Conservation (phyloP, 495 filamentous ascomycete species). For the Platismatia glauca region DNA sequence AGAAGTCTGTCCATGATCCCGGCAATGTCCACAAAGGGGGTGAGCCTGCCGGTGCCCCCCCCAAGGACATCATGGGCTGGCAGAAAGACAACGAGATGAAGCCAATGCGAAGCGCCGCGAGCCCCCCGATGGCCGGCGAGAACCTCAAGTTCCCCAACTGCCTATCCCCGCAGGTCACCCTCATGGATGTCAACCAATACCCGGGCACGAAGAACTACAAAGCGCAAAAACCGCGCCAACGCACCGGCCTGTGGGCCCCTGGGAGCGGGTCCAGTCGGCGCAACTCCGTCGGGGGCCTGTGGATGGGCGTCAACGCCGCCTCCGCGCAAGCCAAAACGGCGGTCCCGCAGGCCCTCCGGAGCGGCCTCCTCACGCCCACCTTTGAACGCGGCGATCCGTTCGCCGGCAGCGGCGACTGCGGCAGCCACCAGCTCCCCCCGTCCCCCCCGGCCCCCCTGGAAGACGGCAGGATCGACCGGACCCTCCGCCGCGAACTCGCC, state of each 20-base stretch:
- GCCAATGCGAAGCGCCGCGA: constrained; percentile 44
- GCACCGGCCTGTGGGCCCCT: constrained; percentile 38
- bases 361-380: constrained; percentile 24
- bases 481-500: constrained; percentile 41
- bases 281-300: constrained; percentile 47
- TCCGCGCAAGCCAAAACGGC: constrained; percentile 9
- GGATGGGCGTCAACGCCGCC: constrained; percentile 51
- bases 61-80: constrained; percentile 32
- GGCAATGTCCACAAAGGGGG: constrained; percentile 19
- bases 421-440: constrained; percentile 11
- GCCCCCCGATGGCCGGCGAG: constrained; percentile 75
- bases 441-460: constrained; percentile 13
- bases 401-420: neutral
- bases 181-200: constrained; percentile 56
- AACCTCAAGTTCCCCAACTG: constrained; percentile 70
- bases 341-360: constrained; percentile 15
- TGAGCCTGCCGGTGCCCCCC: constrained; percentile 21
- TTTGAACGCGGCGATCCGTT: constrained; percentile 21
- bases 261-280: constrained; percentile 21
- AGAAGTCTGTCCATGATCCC: constrained; percentile 12
- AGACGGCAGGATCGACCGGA: constrained; percentile 33
- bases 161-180: constrained; percentile 67
- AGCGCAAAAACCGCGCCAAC: constrained; percentile 10
- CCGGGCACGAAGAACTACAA: constrained; percentile 39
- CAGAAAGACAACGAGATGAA: constrained; percentile 39